A percentile compares a stretch with the other conserved stretches of the same genome.
Evolutionary conservation across 805 yeast species (phyloP).

Genomic region (Yueomyces sinensis): DNA sequence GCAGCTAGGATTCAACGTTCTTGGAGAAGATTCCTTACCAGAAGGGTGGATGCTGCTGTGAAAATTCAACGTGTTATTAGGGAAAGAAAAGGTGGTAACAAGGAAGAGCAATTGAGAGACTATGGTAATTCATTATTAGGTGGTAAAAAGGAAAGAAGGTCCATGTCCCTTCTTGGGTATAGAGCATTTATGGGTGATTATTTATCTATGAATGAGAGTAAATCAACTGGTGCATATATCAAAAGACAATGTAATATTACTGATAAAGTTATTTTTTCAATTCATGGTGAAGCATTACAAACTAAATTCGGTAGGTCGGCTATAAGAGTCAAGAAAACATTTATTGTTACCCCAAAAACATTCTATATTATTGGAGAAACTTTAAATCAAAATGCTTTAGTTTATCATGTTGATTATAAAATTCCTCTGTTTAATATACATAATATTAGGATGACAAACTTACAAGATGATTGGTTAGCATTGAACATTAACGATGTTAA

Average conservation of each 20-base stretch:
- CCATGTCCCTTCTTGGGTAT: constrained; percentile 75
- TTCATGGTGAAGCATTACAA: constrained; percentile 66
- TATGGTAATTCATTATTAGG: constrained; percentile 60
- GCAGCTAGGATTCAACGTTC: constrained; percentile 97
- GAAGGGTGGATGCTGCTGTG: constrained; percentile 78
- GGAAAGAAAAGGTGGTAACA: constrained; percentile 65
- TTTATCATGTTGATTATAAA: constrained; percentile 48
- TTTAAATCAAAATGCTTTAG: constrained; percentile 46
- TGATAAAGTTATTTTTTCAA: constrained; percentile 64
- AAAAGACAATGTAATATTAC: constrained; percentile 54
- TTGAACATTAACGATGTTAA: constrained; percentile 23
- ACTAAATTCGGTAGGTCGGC: constrained; percentile 92
- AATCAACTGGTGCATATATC: constrained; percentile 66
- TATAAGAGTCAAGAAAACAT: constrained; percentile 56
- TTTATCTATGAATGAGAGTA: constrained; percentile 65
- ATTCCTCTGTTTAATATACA: constrained; percentile 48
- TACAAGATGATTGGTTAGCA: constrained; percentile 91
- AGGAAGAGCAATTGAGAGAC: constrained; percentile 75
- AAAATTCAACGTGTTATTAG: constrained; percentile 75
- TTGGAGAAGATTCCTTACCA: constrained; percentile 72
- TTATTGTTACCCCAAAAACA: constrained; percentile 49
- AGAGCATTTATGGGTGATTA: constrained; percentile 94
- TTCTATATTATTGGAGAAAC: constrained; percentile 66
- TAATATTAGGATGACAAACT: constrained; percentile 53
- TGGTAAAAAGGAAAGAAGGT: constrained; percentile 77